Evolutionary conservation across 306 rosid genomes (phyloP), one percentile per base, ranked within the genome.

Genomic region (Quercus wislizeni): DNA sequence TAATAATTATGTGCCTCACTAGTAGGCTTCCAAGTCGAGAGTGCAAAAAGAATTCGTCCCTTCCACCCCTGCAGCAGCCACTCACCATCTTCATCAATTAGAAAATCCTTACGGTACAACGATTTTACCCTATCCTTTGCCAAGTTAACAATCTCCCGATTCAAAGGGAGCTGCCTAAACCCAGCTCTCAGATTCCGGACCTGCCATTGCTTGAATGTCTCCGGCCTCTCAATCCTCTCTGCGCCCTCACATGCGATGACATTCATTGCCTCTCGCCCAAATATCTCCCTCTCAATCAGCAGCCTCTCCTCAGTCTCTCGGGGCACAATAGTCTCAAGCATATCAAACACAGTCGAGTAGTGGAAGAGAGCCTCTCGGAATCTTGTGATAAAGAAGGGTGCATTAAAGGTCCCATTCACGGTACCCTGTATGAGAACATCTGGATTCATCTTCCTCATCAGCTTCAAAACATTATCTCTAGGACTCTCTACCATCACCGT

Each of bases 1-100:
- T 33, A 64, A 5, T 20, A 38, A 31, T 76, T 57, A 65, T 73
- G 41, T 2, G 10, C 54, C 38, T 69, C 58, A 23, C 51, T 54
- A 69, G 76, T 70, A 21, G 85, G 21, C 56, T 41, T 69, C 87
- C 87, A 84, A 58, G 82, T 58, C 67, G 87, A 84, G 30, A 84
- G 82, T n/a, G 82, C 87, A 74, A 57, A 80, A 25, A 41, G 31
- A 43, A 74, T 84, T 71, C 87, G 73, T 27, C 87, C 85, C 77
- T 84, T 84, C 87, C 87, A 84, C 54, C 87, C 87, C 62, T 80
- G 82, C 63, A 84, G 64, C 75, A 84, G 52, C 82, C 85, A 84
- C 38, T 30, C 63, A 27, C 82, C 43, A 73, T 80, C 85, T 77
- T 80, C 84, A 74, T 80, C 80, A 6, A 77, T 81, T 11, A 76